Percentiles rank a stretch among this genome's conserved stretches.
These are phyloP conservation scores for Artemisia argyi DNA, from an alignment of 129 eudicot genomes.

Conservation along the genomic window DNA sequence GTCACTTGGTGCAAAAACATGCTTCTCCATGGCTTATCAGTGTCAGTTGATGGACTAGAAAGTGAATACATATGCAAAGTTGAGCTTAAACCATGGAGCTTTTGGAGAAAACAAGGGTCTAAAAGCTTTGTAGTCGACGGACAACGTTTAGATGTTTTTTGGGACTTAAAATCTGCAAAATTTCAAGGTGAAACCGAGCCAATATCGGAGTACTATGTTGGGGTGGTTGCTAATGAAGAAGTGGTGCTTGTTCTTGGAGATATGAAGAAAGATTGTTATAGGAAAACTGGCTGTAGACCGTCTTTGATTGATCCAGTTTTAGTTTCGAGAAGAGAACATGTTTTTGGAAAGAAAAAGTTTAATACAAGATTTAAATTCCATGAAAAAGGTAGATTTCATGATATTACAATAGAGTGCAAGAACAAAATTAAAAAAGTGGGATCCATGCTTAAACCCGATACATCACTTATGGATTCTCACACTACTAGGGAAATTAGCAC, in stretches of 20 bases:
- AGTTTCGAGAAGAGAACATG: slow-evolving; percentile 73
- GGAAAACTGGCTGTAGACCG: slow-evolving; percentile 88
- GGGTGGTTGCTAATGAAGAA: slow-evolving; percentile 71
- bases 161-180: slow-evolving; percentile 84
- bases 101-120: slow-evolving; percentile 91
- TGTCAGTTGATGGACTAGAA: slow-evolving; percentile 57
- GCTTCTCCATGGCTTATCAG: slow-evolving; percentile 80
- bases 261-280: slow-evolving; percentile 74
- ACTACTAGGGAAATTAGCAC: neutral
- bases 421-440: slow-evolving; percentile 3
- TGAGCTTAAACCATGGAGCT: slow-evolving; percentile 94
- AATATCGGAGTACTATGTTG: slow-evolving; percentile 80
- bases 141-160: slow-evolving; percentile 56
- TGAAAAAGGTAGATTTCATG: slow-evolving; percentile 70
- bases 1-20: slow-evolving; percentile 95
- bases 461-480: no score
- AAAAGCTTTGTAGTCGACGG: slow-evolving; percentile 66
- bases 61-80: slow-evolving; percentile 72
- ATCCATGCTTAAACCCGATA: no score
- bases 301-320: slow-evolving; percentile 69
- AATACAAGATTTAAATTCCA: slow-evolving; percentile 61
- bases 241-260: slow-evolving; percentile 79
- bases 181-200: slow-evolving; percentile 93
- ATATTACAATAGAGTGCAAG: slow-evolving; percentile 75
- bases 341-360: slow-evolving; percentile 80